A percentile compares a stretch with the other conserved stretches of the same genome.
Conservation (phyloP, 2,329 filamentous ascomycete genomes). For the Colletotrichum godetiae region DNA sequence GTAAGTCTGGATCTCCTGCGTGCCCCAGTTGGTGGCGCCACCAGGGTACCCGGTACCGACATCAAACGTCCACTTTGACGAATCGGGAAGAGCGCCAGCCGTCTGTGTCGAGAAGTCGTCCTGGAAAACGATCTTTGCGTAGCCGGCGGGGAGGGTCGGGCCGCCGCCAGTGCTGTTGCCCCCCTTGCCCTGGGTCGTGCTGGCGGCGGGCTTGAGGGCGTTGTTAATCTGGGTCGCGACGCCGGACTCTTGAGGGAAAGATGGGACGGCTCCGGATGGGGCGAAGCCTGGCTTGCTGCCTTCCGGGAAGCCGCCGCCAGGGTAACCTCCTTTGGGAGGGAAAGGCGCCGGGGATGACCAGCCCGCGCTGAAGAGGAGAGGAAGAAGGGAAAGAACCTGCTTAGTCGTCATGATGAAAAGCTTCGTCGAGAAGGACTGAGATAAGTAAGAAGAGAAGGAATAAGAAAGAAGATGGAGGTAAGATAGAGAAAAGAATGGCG, state of each 20-base stretch:
- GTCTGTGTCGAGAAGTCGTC: constrained; percentile 43
- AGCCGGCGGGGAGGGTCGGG: constrained; percentile 36
- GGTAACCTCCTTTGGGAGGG: not conserved
- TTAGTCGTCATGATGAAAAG: constrained; percentile 27
- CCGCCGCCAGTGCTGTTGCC: not conserved
- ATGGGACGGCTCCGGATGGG: not conserved
- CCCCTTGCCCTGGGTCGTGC: not conserved
- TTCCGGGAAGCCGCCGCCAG: not conserved
- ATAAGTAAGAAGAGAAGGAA: not conserved
- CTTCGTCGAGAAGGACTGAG: not conserved
- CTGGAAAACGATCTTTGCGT: constrained; percentile 41
- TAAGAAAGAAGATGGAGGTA: not conserved
- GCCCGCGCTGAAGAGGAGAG: constrained; percentile 26
- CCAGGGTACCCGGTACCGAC: constrained; percentile 58
- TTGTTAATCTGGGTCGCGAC: not conserved
- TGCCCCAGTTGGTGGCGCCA: constrained; percentile 60
- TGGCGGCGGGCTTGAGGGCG: not conserved
- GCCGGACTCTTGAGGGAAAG: not conserved
- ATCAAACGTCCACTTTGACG: constrained; percentile 55
- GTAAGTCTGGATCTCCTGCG: constrained; percentile 59
- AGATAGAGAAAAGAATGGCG: not conserved
- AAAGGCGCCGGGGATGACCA: constrained; percentile 14
- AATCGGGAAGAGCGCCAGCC: constrained; percentile 47
- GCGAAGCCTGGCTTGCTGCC: not conserved
- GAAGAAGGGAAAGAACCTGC: constrained; percentile 22